Base-by-base conservation (phyloP, 1,284 basidiomycete species). In the Phellinidium pouzarii region DNA sequence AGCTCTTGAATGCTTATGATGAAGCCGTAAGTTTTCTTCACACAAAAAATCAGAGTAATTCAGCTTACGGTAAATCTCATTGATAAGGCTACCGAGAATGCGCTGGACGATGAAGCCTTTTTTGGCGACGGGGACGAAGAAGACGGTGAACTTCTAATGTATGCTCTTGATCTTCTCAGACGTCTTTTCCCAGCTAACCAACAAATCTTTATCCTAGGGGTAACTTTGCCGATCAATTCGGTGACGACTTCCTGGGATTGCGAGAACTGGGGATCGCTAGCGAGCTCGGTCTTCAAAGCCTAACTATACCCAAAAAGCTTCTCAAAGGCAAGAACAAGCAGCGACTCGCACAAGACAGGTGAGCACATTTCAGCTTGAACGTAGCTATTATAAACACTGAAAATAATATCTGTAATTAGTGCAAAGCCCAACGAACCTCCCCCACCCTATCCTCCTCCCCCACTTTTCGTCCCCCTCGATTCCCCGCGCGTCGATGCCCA, bases 231-330 rank as follows among this genome's bases (percentile, higher is more conserved):
- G 89, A 91, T 50, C 78, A 84, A 20, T 77, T 95, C 14, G 94
- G 93, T 34, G 94, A 96, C 61, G 94, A 98, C 68, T 96, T 94
- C 69, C 80, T 98, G 29, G 94, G 94, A 17, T 75, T 97, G 26
- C 79, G 82, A 50, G 92, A 91, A 64, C 71, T 94, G 40, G 94
- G 94, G 19, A 90, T 98, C 53, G 92, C 93, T 47, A 77, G 79
- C 42, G 94, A 97, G 65, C 76, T 91, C 51, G 91, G 91, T n/a
- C 69, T 94, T 58, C 77, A 82, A 1, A 86, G 77, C 56, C 75
- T 96, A 47, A 79, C 77, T 9, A 79, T 96, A 17, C 94, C 94
- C 4, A 84, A 84, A 63, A 79, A 78, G 52, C 66, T 97, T 29
- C 79, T 94, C 64, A 86, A 82, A 61, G 82, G 87, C 34, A 84